Evolutionary conservation across 176 grass and related monocot species (phyloP).

Genomic region (Phragmites australis): DNA sequence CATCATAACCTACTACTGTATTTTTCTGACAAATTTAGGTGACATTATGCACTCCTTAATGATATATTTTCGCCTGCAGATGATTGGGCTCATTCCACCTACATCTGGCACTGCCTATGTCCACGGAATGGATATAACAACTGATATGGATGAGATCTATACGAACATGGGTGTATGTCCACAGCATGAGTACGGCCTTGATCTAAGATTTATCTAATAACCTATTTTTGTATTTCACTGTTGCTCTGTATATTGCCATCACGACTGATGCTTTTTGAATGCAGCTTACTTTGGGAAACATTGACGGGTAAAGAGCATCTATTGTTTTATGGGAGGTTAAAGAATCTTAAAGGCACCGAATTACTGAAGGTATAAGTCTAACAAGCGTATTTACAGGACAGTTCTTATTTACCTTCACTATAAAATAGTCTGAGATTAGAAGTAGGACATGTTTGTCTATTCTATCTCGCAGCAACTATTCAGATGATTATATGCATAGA

Average conservation of each 20-base stretch:
- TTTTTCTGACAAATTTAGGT: neutral
- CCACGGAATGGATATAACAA: constrained; percentile 82
- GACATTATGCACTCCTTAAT: neutral
- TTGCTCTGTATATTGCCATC: neutral
- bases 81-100: constrained; percentile 83
- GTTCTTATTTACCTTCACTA: neutral
- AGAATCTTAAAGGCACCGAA: constrained; percentile 77
- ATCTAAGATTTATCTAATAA: constrained; percentile 4
- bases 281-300: constrained; percentile 96
- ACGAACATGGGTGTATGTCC: constrained; percentile 95
- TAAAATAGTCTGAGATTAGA: neutral
- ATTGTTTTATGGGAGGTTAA: constrained; percentile 89
- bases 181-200: constrained; percentile 75
- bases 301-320: constrained; percentile 87
- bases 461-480: neutral
- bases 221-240: neutral
- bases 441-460: neutral
- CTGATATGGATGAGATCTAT: constrained; percentile 71
- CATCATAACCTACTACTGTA: neutral
- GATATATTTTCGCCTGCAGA: constrained; percentile 43
- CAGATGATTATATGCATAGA: neutral
- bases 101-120: constrained; percentile 82
- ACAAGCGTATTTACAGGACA: neutral
- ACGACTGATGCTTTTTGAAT: constrained; percentile 22
- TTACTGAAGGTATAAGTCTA: constrained; percentile 58